phyloP scores from a whole-genome alignment of 2,329 filamentous ascomycete genomes.

The Microsporum canis region DNA sequence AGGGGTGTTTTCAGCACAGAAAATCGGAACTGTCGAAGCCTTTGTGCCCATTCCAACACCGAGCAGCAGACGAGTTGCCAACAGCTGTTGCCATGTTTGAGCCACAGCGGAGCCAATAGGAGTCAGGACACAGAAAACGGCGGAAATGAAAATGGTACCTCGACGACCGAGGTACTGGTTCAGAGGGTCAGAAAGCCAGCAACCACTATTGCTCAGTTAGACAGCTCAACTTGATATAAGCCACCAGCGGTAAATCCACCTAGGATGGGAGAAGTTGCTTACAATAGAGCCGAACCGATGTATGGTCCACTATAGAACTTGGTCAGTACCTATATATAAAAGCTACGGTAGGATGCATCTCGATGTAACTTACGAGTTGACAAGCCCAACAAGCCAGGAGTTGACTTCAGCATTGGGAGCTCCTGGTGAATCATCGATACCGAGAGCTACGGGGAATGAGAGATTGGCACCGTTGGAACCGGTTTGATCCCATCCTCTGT shows the following conservation, averaged over 20 bases:
- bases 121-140: constrained; percentile 54
- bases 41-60: constrained; percentile 54
- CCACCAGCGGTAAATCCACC: not conserved
- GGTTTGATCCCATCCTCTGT: constrained; percentile 41
- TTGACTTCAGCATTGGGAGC: constrained; percentile 35
- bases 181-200: constrained; percentile 56
- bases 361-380: constrained; percentile 44
- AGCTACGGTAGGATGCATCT: constrained; percentile 29
- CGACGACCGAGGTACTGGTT: constrained; percentile 50
- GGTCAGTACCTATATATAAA: constrained; percentile 10
- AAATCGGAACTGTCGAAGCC: constrained; percentile 45
- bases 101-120: constrained; percentile 55
- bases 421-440: constrained; percentile 30
- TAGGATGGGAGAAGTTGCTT: constrained; percentile 13
- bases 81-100: constrained; percentile 49
- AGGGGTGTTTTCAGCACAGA: constrained; percentile 46
- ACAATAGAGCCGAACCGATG: constrained; percentile 42
- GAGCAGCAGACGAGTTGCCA: constrained; percentile 46
- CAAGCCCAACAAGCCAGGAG: constrained; percentile 52
- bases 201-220: constrained; percentile 37
- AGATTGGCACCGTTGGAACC: constrained; percentile 45
- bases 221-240: constrained; percentile 10
- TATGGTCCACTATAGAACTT: constrained; percentile 36
- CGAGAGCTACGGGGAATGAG: constrained; percentile 38
- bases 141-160: constrained; percentile 53